These are phyloP conservation scores for Platismatia glauca DNA, from an alignment of 495 filamentous ascomycete species.

Conservation along the genomic window DNA sequence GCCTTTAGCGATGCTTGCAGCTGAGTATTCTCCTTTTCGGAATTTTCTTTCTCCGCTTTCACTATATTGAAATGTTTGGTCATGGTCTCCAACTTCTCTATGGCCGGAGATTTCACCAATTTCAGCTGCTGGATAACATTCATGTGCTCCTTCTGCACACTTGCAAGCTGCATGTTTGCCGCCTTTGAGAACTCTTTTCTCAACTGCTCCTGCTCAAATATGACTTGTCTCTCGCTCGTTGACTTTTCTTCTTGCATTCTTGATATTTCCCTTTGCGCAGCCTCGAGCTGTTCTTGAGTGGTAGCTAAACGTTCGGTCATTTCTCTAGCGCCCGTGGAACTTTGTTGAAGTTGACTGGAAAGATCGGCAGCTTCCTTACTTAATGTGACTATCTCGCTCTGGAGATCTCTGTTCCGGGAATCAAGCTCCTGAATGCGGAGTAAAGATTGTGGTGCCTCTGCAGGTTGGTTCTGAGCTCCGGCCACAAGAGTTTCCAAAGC, in stretches of 20 bases:
- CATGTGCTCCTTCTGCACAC: slow-evolving; percentile 5
- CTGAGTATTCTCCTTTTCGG: background rate
- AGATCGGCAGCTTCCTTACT: slow-evolving; percentile 9
- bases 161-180: slow-evolving; percentile 4
- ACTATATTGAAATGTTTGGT: slow-evolving; percentile 2
- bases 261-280: background rate
- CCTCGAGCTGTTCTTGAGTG: slow-evolving; percentile 9
- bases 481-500: slow-evolving; percentile 11
- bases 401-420: slow-evolving; percentile 9
- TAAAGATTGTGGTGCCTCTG: background rate
- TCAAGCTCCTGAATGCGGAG: slow-evolving; percentile 22
- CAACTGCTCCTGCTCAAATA: background rate
- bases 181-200: background rate
- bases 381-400: background rate
- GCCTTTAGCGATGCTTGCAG: slow-evolving; percentile 1
- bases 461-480: background rate
- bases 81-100: slow-evolving; percentile 3
- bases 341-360: slow-evolving; percentile 4
- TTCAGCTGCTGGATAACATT: slow-evolving; percentile 7
- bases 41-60: slow-evolving; percentile 4
- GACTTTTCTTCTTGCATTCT: slow-evolving; percentile 6
- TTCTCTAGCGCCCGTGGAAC: background rate
- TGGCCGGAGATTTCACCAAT: background rate
- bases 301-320: background rate
- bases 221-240: slow-evolving; percentile 1